These are phyloP conservation scores for Aethionema arabicum DNA, from an alignment of 345 rosid species.

Conservation along the genomic window DNA sequence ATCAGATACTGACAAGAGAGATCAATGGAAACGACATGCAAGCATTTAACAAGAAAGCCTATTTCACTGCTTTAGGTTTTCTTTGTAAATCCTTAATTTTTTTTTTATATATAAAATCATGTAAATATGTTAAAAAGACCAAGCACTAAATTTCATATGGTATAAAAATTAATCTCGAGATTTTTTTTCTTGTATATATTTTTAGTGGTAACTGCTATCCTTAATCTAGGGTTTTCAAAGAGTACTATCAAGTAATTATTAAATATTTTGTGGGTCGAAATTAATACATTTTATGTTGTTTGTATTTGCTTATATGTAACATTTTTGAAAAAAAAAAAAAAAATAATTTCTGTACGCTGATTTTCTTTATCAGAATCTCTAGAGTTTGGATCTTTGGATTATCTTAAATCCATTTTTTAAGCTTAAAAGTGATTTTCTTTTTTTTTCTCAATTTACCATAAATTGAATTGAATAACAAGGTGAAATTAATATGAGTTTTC, in stretches of 20 bases:
- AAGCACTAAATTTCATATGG: slow-evolving; percentile 4
- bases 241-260: not conserved
- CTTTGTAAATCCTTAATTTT: not conserved
- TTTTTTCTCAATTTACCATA: no score
- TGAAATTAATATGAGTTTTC: no score
- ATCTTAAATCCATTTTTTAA: no score
- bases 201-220: not conserved
- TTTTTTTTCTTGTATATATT: slow-evolving; percentile 4
- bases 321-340: no score
- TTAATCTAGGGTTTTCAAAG: slow-evolving; percentile 11
- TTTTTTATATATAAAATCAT: slow-evolving; percentile 15
- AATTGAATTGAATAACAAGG: no score
- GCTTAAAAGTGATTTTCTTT: no score
- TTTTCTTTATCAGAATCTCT: no score
- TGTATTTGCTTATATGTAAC: no score
- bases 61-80: not conserved
- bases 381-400: no score
- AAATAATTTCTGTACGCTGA: no score
- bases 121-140: not conserved
- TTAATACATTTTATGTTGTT: not conserved
- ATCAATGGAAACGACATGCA: slow-evolving; percentile 37
- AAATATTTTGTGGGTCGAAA: not conserved
- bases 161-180: slow-evolving; percentile 1
- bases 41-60: slow-evolving; percentile 10
- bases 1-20: slow-evolving; percentile 17